Evolutionary conservation across 1,284 basidiomycete genomes (phyloP), one percentile per base, ranked within the genome.

Genomic region (Fistulinella cinereoalba): DNA sequence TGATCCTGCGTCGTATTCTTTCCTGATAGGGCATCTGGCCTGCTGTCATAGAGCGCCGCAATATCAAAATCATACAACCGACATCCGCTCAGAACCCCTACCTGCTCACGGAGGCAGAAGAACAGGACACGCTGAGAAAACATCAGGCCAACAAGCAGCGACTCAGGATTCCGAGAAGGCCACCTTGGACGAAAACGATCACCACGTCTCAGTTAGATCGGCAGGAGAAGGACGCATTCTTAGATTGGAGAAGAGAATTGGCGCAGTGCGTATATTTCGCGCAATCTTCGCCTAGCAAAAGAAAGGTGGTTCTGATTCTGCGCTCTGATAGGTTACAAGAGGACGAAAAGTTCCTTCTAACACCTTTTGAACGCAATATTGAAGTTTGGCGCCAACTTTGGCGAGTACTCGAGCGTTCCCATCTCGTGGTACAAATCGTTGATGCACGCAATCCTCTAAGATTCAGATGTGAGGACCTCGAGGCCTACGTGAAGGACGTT

Each of bases 371-470:
- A 65, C 87, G 95, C 43, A 97, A 97, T 64, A 73, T 97, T 21
- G 93, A 97, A 74, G 92, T 97, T 11, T 97, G 95, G 95, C 76
- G 95, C 41, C 94, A 98, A 62, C 77, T 97, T 4, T 97, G 94
- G 94, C 79, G 94, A 51, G 95, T 97, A 1, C 68, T 97, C 16
- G 94, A 98, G 69, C 82, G 95, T 36, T 96, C 93, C 6, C 92
- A 97, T 60, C 79, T 98, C 11, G 72, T 97, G 33, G 92, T 97
- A 0, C 94, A 97, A 69, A 97, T 97, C 50, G 92, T 97, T 39
- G 94, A 97, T 63, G 95, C 92, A 10, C 81, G 94, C 36, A 97
- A 97, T 71, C 94, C 94, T 1, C 72, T 95, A 12, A 77, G 83
- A 21, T 97, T 98, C 68, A 82, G 94, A 37, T 96, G 92, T 54